Base-by-base conservation (phyloP, 768 basidiomycete species). In the Leccinum ochraceum region DNA sequence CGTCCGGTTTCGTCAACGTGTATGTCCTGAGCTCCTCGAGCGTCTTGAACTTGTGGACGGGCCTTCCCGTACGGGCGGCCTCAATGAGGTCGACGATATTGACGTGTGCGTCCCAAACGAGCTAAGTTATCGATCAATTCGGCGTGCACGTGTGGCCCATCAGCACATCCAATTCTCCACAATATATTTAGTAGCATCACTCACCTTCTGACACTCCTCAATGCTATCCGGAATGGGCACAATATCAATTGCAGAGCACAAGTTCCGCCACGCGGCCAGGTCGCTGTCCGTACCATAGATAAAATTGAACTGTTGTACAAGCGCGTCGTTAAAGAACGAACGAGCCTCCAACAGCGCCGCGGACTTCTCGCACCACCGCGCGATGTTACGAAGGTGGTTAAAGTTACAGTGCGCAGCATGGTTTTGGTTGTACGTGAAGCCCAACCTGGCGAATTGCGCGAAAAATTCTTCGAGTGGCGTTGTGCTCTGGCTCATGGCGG, bases 71-170 rank as follows among this genome's bases (percentile, higher is more conserved):
- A 16, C 57, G 54, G 2, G 34, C 58, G 0, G 65, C 56, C 20
- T 74, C 60, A 20, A 76, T 49, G 42, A 78, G 66, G 51, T 77
- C 72, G 24, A 73, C 64, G 4, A 76, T 64, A 48, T 78, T 75
- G 50, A 78, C 68, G 13, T 71, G 67, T 1, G 66, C 65, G 9
- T 63, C 64, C 58, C 63, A 61, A 2, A 74, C 59, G 9, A 56
- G 42, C 75, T 75, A 26, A 46, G 10, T 3, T 14, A 13, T 4
- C 26, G n/a, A 6, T 9, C 53, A 20, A 49, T 22, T 20, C 13
- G 2, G 34, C 5, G 6, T 57, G 17, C 8, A 16, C 17, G 39
- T n/a, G 39, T 36, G 36, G 17, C 17, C 17, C 17, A 17, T 42
- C 17, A 42, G 39, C 39, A 42, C 39, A n/a, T 42, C 4, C 3